These are phyloP conservation scores for Epicoccum nigrum DNA, from an alignment of 2,329 filamentous ascomycete species.

Conservation along the genomic window DNA sequence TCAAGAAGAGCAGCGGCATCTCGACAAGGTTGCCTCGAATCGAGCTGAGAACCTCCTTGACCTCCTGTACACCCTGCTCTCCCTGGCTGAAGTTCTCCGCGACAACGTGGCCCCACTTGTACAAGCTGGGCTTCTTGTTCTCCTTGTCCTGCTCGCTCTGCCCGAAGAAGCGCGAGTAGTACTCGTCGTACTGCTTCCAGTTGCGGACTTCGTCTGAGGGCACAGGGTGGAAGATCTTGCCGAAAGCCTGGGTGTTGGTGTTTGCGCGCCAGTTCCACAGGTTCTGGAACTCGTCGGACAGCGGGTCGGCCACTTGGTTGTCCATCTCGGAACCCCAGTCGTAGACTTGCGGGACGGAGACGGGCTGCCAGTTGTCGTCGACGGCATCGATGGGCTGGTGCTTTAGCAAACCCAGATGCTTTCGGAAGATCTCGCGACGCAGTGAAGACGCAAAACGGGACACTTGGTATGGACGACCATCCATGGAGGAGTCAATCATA, in stretches of 20 bases:
- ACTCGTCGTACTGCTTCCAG: slow-evolving; percentile 76
- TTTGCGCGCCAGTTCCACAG: slow-evolving; percentile 77
- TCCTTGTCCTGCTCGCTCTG: slow-evolving; percentile 50
- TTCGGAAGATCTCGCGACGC: slow-evolving; percentile 84
- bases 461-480: slow-evolving; percentile 72
- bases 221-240: slow-evolving; percentile 79
- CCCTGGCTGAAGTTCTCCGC: slow-evolving; percentile 54
- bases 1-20: slow-evolving; percentile 89
- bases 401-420: slow-evolving; percentile 83
- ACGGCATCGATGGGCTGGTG: slow-evolving; percentile 71
- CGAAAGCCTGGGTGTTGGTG: slow-evolving; percentile 81
- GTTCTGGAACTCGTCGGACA: slow-evolving; percentile 69
- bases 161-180: slow-evolving; percentile 70
- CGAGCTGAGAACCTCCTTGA: slow-evolving; percentile 72
- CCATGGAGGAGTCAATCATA: slow-evolving; percentile 73
- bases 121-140: slow-evolving; percentile 61
- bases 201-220: slow-evolving; percentile 71
- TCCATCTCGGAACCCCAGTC: slow-evolving; percentile 57
- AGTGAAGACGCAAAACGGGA: slow-evolving; percentile 79
- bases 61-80: slow-evolving; percentile 52
- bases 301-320: slow-evolving; percentile 72
- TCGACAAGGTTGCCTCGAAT: slow-evolving; percentile 73
- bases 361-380: slow-evolving; percentile 63
- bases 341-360: slow-evolving; percentile 61
- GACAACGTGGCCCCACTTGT: slow-evolving; percentile 87